Evolutionary conservation across 2,329 filamentous ascomycete species (phyloP), one percentile per base, ranked within the genome.

Genomic region (Nannizziopsis barbatae): DNA sequence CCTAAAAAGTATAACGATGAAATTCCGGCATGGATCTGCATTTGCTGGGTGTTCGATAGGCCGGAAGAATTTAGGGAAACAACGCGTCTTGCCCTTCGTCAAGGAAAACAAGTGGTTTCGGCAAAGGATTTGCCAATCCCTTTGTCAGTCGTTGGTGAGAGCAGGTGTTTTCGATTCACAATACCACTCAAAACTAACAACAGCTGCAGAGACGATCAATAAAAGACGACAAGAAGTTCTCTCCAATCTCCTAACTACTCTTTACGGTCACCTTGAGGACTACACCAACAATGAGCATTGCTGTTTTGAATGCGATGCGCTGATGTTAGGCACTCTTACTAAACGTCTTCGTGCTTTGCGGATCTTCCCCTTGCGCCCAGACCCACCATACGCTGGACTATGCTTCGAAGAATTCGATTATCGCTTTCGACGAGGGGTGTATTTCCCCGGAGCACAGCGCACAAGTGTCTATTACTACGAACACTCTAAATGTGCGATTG

Each of bases 261-360:
- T 56, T 20, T 50, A 50, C 12, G 38, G 22, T n/a, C 52, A 54
- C 30, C 35, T 52, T 2, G 44, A 51, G 36, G 54, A 55, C 11
- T 54, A 54, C 20, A 47, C 47, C 3, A 45, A 55, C 11, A 54
- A 52, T 27, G 54, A 55, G 31, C 54, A 53, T 31, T 56, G 54
- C 39, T 53, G 49, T 37, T 54, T 54, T 32, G 54, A 56, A 48
- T 56, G 54, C 30, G 54, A 54, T 18, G 49, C 54, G 2, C 46
- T 53, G 27, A 54, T 56, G 50, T 46, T 53, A 22, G 50, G 50
- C 11, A 47, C 50, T 3, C 42, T 56, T 12, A 54, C 52, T 5
- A 56, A 54, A 42, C 49, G 52, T 4, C 39, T 56, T 7, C 35
- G 37, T 5, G 40, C 50, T 2, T 42, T 54, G 9, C 44, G 52